Conservation (phyloP, 768 basidiomycete species). For the Collybia mongolica region DNA sequence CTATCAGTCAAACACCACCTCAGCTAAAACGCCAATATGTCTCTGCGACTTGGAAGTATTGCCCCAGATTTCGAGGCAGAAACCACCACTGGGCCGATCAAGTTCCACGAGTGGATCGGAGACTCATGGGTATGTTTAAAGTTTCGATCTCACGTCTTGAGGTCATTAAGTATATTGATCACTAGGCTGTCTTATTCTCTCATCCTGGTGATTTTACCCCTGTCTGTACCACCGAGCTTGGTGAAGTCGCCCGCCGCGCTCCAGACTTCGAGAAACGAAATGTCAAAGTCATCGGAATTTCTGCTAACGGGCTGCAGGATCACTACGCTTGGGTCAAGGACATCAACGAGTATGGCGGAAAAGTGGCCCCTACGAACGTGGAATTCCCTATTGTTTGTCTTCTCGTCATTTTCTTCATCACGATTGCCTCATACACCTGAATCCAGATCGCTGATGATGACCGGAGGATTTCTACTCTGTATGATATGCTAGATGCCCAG, state of each 20-base stretch:
- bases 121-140: constrained; percentile 72
- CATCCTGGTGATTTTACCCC: constrained; percentile 94
- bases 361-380: constrained; percentile 68
- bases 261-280: constrained; percentile 83
- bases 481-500: constrained; percentile 96
- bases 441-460: constrained; percentile 88
- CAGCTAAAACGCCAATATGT: constrained; percentile 26
- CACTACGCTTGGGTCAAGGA: constrained; percentile 90
- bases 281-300: constrained; percentile 93
- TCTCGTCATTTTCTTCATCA: constrained; percentile 1
- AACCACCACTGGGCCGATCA: constrained; percentile 85
- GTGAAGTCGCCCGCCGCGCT: constrained; percentile 87
- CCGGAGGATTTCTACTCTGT: constrained; percentile 79
- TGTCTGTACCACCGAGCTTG: constrained; percentile 96
- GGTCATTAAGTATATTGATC: background rate
- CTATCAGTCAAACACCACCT: background rate
- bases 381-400: constrained; percentile 88
- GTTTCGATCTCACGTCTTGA: constrained; percentile 1
- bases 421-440: background rate
- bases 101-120: constrained; percentile 92
- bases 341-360: constrained; percentile 78
- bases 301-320: constrained; percentile 83
- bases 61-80: constrained; percentile 92
- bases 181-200: constrained; percentile 84
- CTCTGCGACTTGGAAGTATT: constrained; percentile 80